phyloP scores from a whole-genome alignment of 306 rosid genomes.

The Quercus glauca region DNA sequence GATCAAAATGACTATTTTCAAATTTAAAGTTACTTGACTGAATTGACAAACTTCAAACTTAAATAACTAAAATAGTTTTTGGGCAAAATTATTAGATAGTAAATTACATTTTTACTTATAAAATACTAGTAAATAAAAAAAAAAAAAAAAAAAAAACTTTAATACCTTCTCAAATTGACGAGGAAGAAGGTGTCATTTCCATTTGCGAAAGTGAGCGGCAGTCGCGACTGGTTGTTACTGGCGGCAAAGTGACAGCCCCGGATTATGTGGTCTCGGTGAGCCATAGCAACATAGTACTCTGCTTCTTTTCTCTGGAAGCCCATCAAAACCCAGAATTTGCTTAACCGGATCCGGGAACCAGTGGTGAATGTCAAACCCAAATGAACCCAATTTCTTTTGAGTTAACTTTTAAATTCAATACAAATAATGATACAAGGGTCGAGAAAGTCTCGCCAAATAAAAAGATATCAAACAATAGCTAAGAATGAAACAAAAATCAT shows the following conservation, averaged over 20 bases:
- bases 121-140: not conserved
- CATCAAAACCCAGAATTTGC: conserved; percentile 46
- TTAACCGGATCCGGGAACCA: conserved; percentile 61
- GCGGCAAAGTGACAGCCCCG: conserved; percentile 60
- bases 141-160: not conserved
- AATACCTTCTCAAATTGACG: conserved; percentile 55
- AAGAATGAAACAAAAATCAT: conserved; percentile 32
- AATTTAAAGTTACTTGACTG: too few species aligned
- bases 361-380: conserved; percentile 72
- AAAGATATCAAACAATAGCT: conserved; percentile 41
- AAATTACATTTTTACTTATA: not conserved
- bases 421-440: too few species aligned
- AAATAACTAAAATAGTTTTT: too few species aligned
- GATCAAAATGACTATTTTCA: too few species aligned
- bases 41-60: too few species aligned
- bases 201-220: conserved; percentile 43
- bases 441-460: not conserved
- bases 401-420: too few species aligned
- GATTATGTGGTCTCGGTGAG: conserved; percentile 55
- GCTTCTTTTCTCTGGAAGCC: conserved; percentile 57
- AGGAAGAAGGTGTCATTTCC: conserved; percentile 48
- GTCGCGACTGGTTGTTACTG: conserved; percentile 1
- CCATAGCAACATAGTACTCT: conserved; percentile 65
- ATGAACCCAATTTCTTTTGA: too few species aligned
- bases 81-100: too few species aligned